Evolutionary conservation across 805 yeast species (phyloP).

Genomic region (Yarrowia sp.): DNA sequence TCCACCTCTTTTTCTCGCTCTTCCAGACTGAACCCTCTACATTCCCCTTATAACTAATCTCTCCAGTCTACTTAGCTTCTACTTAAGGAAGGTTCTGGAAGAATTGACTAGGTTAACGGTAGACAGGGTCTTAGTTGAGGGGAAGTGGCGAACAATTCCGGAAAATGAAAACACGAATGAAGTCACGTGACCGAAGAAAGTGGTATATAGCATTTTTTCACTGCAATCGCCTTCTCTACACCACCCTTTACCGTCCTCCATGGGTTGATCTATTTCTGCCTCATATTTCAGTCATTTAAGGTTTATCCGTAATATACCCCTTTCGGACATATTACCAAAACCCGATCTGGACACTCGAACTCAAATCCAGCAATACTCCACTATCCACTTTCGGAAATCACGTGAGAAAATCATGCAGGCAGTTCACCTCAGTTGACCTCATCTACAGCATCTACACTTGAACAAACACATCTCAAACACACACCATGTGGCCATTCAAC

Average conservation of each 20-base stretch:
- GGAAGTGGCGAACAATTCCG: neutral
- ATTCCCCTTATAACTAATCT: neutral
- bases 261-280: no score
- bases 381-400: neutral
- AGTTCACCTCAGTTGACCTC: conserved; percentile 1
- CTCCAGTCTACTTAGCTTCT: neutral
- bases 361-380: neutral
- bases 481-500: conserved; percentile 33
- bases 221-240: no score
- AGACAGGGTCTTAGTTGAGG: neutral
- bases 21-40: neutral
- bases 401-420: conserved; percentile 20
- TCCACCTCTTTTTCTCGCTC: neutral
- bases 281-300: neutral
- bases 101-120: neutral
- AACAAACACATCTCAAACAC: no score
- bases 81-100: conserved; percentile 32
- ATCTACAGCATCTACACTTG: conserved; percentile 13
- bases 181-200: no score
- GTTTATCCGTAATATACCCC: neutral
- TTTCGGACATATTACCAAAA: no score
- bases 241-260: no score
- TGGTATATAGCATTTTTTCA: no score
- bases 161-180: no score
- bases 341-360: neutral